Base-by-base conservation (phyloP, 225 moss, liverwort and hornwort genomes). In the Polytrichum formosum region DNA sequence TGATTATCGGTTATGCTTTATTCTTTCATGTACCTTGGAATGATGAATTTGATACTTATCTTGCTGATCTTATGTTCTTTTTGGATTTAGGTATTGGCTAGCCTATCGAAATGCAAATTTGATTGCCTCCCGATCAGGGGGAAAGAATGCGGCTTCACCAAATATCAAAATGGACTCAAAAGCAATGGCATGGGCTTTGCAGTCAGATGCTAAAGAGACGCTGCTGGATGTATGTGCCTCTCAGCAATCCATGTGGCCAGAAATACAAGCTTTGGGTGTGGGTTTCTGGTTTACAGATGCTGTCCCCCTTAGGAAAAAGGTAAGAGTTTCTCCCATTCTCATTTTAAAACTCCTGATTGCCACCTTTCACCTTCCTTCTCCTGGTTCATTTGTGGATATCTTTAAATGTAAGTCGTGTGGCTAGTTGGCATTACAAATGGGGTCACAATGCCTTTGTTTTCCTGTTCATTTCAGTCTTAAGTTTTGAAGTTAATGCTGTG, bases 101-200 rank as follows among this genome's bases (percentile, higher is more conserved):
- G 87, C 85, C 74, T 81, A 87, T 78, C 90, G 92, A 65, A 92
- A 83, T 76, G 66, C 75, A 64, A 69, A 62, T 53, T 77, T 84
- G 70, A 74, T 76, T 76, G 73, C 81, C 46, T 74, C 75, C 26
- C 83, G 82, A 74, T 72, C 70, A 81, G 71, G 77, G 68, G 80
- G 77, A 61, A 72, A 66, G 66, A 78, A 70, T 58, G 73, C 72
- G 46, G 79, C 67, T 67, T 68, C 58, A 21, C 69, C 66, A 74
- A 76, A 74, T 63, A 67, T 76, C 28, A 62, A 72, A 56, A 80
- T 92, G 68, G 80, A 90, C 53, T 92, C 97, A 62, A 88, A 87
- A 72, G 91, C 89, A 26, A 79, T 98, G 78, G 94, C 97, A 22
- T 98, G 97, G 97, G 97, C 97, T 61, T 81, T 94, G 65, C 97